Evolutionary conservation across 2,329 filamentous ascomycete species (phyloP), one percentile per base, ranked within the genome.

Genomic region (Furcasterigmium furcatum): DNA sequence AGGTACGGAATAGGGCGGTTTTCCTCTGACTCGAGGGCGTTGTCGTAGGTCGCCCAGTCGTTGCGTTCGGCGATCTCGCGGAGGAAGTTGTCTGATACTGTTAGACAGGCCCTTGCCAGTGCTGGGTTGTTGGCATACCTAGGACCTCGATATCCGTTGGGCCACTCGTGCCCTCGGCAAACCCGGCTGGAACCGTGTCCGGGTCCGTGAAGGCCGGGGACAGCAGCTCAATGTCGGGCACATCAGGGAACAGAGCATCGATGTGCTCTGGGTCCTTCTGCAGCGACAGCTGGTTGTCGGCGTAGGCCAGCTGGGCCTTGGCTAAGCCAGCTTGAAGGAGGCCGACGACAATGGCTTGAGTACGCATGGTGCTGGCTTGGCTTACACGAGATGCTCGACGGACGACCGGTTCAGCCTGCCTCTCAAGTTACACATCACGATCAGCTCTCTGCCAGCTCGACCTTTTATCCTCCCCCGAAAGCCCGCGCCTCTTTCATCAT

Each of bases 121-220:
- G 13, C 4, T 14, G 18, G 12, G 4, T 18, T 19, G 34, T 3
- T 12, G n/a, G 10, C 22, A 40, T 40, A 40, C 38, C 38, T 5
- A 40, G 38, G n/a, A 27, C 24, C 7, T 24, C 22, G 9, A 27
- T 27, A 49, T 46, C 35, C 2, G 60, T 63, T 3, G 60, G 60
- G 1, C 60, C 60, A 14, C 50, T 54, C 0, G 57, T 63, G 14
- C 60, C 60, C 22, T 60, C 60, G 4, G 49, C 43, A 13, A 60
- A 63, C 1, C 50, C 49, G 3, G 42, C 41, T 0, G 60, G 55
- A 4, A 63, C 46, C 3, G 56, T 54, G 30, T 55, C 46, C 0
- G 51, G 48, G 4, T 49, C 43, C 5, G 30, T 39, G 22, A 63
- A 63, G 2, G 60, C 52, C 3, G 60, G 60, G 1, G 59, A 61